These are phyloP conservation scores for Didymella sp. DNA, from an alignment of 2,329 filamentous ascomycete genomes.

Conservation along the genomic window DNA sequence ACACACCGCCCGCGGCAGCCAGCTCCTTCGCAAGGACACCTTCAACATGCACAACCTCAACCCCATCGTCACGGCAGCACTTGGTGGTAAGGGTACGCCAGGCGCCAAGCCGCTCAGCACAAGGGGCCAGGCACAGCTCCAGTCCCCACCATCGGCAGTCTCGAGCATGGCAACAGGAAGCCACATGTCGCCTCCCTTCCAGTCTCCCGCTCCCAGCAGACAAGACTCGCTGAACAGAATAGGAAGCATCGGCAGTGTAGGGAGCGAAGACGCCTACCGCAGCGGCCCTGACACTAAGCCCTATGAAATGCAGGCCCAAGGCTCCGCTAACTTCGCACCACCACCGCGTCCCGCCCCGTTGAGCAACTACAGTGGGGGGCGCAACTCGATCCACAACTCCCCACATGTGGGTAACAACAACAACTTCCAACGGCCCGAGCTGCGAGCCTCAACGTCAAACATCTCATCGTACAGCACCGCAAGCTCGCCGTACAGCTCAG, in stretches of 20 bases:
- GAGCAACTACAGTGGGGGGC: conserved; percentile 40
- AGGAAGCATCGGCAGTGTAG: conserved; percentile 44
- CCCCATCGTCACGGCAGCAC: conserved; percentile 51
- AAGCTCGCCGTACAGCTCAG: conserved; percentile 45
- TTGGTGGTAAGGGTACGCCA: conserved; percentile 41
- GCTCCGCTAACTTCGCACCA: conserved; percentile 45
- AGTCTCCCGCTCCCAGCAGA: conserved; percentile 43
- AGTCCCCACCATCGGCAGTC: conserved; percentile 41
- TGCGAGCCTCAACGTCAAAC: conserved; percentile 48
- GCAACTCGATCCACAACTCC: conserved; percentile 46
- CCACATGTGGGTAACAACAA: conserved; percentile 47
- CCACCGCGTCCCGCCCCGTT: conserved; percentile 42
- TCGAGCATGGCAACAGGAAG: conserved; percentile 29
- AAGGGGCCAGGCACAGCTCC: conserved; percentile 31
- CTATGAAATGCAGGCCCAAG: conserved; percentile 46
- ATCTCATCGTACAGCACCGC: conserved; percentile 43
- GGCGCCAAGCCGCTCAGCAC: conserved; percentile 27
- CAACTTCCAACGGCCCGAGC: conserved; percentile 44
- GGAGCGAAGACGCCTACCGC: conserved; percentile 48
- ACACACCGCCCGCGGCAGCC: conserved; percentile 70
- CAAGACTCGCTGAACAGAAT: conserved; percentile 44
- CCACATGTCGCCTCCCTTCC: conserved; percentile 47
- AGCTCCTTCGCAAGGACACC: conserved; percentile 76
- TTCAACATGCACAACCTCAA: conserved; percentile 61
- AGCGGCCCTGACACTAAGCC: conserved; percentile 41